Conservation (phyloP, 192 early-diverging fungal species). For the Coemansia umbellata region DNA sequence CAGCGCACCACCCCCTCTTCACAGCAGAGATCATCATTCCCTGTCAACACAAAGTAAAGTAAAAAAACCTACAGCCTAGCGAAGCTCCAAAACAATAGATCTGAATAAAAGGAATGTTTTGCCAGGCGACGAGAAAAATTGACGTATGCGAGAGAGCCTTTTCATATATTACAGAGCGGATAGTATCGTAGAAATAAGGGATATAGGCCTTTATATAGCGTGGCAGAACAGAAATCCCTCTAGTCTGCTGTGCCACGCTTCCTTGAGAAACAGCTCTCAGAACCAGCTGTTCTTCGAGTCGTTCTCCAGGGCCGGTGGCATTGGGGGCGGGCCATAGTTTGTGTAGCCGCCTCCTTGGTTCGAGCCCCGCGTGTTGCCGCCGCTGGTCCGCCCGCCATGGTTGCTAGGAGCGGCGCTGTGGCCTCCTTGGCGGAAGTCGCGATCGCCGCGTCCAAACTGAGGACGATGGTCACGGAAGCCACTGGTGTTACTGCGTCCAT, state of each 20-base stretch:
- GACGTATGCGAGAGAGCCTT: constrained; percentile 17
- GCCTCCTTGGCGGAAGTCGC: constrained; percentile 32
- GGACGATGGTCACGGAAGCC: constrained; percentile 35
- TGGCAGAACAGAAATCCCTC: too few species aligned
- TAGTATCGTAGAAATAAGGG: too few species aligned
- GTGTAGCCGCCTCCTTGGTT: constrained; percentile 5
- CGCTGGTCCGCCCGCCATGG: constrained; percentile 7
- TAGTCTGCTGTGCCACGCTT: too few species aligned
- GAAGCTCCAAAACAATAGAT: too few species aligned
- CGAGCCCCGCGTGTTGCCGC: constrained; percentile 5
- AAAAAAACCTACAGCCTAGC: neutral
- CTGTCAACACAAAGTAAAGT: neutral
- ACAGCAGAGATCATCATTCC: neutral
- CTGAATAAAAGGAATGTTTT: too few species aligned
- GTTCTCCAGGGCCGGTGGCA: constrained; percentile 35
- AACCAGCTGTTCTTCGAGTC: constrained; percentile 63
- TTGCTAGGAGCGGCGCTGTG: neutral
- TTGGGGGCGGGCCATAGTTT: constrained; percentile 19
- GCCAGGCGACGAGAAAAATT: constrained; percentile 2
- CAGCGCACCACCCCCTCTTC: constrained; percentile 5
- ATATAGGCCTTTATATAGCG: too few species aligned
- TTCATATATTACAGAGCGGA: constrained; percentile 19
- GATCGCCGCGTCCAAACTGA: constrained; percentile 28
- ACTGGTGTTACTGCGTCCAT: constrained; percentile 14
- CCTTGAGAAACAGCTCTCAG: too few species aligned